Base-by-base conservation (phyloP, 2,329 filamentous ascomycete species). In the Sclerotinia glacialis region DNA sequence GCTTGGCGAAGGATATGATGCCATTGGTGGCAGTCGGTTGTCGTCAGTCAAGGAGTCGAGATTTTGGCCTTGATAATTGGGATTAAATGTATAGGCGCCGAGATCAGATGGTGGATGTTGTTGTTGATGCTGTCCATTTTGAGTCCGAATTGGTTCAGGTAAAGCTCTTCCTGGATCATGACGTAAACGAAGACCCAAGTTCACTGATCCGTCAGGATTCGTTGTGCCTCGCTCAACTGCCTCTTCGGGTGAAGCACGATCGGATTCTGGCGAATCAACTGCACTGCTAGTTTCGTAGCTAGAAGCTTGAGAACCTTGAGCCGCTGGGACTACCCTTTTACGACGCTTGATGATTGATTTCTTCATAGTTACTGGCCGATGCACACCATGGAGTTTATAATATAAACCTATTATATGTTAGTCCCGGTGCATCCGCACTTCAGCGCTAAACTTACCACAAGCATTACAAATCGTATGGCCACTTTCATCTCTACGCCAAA, bases 401-500 rank as follows among this genome's bases (percentile, higher is more conserved):
- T 99, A 99, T 3, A 99, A 81, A 5, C 94, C 93, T 97, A 46
- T 7, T 59, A 28, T 37, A 52, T 58, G 59, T 73, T 52, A 74
- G 71, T 65, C 61, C 65, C 47, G 59, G 54, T 40, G 52, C 42
- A 8, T 44, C 49, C 16, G 28, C 18, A 60, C 34, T 50, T 55
- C 44, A n/a, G 23, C 68, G 26, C 47, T 50, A 46, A 34, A 85
- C 89, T 77, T 84, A 96, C 93, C 95, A 81, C 95, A 99, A 62
- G 95, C 95, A 78, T 99, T 99, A 81, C 95, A 99, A 70, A 99
- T 99, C 6, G 94, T 96, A 79, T 97, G 93, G 1, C 95, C 95
- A 72, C 89, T 89, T 78, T 97, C 94, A 76, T 98, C 95, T 74
- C 95, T 86, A 75, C 95, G 86, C 95, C 95, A 99, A 18, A 99